Base-by-base conservation (phyloP, 2,329 filamentous ascomycete genomes). In the Fusarium hostae region DNA sequence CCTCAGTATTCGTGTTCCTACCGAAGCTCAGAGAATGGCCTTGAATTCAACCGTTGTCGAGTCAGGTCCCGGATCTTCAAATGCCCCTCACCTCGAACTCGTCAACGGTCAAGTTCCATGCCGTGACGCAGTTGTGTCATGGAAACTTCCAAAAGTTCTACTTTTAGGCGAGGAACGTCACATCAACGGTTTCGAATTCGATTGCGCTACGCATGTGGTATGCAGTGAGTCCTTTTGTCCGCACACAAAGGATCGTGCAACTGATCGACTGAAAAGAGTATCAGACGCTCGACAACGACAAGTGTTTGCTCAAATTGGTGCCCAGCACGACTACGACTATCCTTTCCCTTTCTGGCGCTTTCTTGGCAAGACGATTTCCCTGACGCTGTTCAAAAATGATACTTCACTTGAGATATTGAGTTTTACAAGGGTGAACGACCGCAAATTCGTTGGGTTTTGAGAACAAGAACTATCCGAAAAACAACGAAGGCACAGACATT, bases 381-480 rank as follows among this genome's bases (percentile, higher is more conserved):
- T 12, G 12, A 32, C 32, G 2, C 12, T 51, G 22, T 26, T 51
- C 4, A 22, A 37, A 20, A 51, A 51, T 8, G 22, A 51, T 18
- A 26, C 48, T 26, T 37, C 48, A 32, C 48, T 51, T 26, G 32
- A 26, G 18, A 37, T 51, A 51, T 51, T 51, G 32, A 51, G 48
- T 12, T 51, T 51, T 26, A 51, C 32, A 37, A 51, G 32, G 32
- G 32, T 51, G 1, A n/a, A 26, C 22, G 48, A 16, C 48, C 48
- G 22, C 18, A 22, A 51, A 51, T 37, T 37, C 7, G 13, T 26
- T 16, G 48, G 48, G 9, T 37, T 37, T 26, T 22, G 18, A 37
- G 48, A 35, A n/a, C 12, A 37, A 35, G 12, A 20, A 26, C 12
- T 20, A 11, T 35, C 12, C 18, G 2, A 37, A 37, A 26, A 9